Evolutionary conservation across 2,329 filamentous ascomycete genomes (phyloP).

Genomic region (Pezizomycotina sp.): DNA sequence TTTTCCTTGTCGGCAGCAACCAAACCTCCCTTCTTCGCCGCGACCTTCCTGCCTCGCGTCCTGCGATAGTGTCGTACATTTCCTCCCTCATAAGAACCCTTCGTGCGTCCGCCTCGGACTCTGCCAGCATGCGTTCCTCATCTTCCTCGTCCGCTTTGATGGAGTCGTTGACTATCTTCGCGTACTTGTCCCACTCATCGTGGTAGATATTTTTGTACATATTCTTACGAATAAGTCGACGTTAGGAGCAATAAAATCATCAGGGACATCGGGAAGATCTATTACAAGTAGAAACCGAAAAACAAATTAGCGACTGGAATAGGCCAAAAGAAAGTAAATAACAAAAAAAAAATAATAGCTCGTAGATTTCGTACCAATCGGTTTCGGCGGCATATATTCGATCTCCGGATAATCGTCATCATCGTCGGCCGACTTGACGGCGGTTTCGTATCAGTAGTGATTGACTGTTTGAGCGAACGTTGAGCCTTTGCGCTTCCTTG

Average conservation of each 20-base stretch:
- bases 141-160: slow-evolving; percentile 10
- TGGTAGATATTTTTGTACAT: slow-evolving; percentile 35
- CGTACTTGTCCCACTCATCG: slow-evolving; percentile 4
- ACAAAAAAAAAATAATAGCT: too few relatives aligned
- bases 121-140: slow-evolving; percentile 8
- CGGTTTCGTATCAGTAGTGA: slow-evolving; percentile 43
- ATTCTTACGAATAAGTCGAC: slow-evolving; percentile 44
- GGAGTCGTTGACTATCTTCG: slow-evolving; percentile 9
- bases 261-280: slow-evolving; percentile 51
- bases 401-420: slow-evolving; percentile 53
- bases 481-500: slow-evolving; percentile 38
- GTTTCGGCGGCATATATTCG: slow-evolving; percentile 73
- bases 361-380: slow-evolving; percentile 40
- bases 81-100: slow-evolving; percentile 5
- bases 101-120: slow-evolving; percentile 5
- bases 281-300: slow-evolving; percentile 11
- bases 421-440: slow-evolving; percentile 36
- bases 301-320: slow-evolving; percentile 1
- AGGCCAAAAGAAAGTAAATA: background rate
- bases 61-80: too few relatives aligned
- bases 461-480: slow-evolving; percentile 34
- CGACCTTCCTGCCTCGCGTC: too few relatives aligned
- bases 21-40: too few relatives aligned
- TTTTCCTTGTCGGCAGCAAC: too few relatives aligned
- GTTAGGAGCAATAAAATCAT: slow-evolving; percentile 46